phyloP scores from a whole-genome alignment of 179 eudicot species.

The Spinacia oleracea region DNA sequence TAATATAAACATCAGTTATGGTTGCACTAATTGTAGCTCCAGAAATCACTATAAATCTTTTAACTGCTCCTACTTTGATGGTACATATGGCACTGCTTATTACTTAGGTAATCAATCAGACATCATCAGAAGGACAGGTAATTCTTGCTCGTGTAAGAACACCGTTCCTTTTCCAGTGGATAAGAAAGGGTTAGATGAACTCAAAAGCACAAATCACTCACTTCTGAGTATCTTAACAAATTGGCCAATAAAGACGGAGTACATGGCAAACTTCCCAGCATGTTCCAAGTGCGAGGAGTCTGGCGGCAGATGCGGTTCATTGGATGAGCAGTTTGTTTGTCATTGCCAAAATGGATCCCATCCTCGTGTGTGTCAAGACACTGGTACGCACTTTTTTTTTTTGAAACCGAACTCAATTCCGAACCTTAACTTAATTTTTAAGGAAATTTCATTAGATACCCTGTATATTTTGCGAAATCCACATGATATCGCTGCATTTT shows the following conservation, averaged over 20 bases:
- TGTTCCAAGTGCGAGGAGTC: conserved; percentile 13
- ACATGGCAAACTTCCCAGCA: background rate
- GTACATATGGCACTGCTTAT: background rate
- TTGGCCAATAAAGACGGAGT: background rate
- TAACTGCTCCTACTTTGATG: background rate
- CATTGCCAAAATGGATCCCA: background rate
- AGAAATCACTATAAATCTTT: background rate
- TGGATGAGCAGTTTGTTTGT: background rate
- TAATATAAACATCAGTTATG: background rate
- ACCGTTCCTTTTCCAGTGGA: conserved; percentile 3
- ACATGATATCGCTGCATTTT: too few relatives aligned
- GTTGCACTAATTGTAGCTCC: background rate
- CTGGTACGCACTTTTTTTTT: background rate
- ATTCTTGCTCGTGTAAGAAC: background rate
- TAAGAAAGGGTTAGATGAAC: background rate
- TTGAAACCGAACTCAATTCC: too few relatives aligned
- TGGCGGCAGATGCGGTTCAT: conserved; percentile 21
- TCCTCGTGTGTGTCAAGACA: background rate
- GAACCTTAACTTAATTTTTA: too few relatives aligned
- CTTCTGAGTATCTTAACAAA: background rate
- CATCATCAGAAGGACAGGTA: too few relatives aligned
- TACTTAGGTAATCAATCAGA: conserved; percentile 6
- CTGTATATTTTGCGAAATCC: too few relatives aligned
- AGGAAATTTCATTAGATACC: too few relatives aligned
- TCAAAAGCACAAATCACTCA: background rate